Conservation (phyloP, 495 filamentous ascomycete genomes). For the Trichoderma parareesei region DNA sequence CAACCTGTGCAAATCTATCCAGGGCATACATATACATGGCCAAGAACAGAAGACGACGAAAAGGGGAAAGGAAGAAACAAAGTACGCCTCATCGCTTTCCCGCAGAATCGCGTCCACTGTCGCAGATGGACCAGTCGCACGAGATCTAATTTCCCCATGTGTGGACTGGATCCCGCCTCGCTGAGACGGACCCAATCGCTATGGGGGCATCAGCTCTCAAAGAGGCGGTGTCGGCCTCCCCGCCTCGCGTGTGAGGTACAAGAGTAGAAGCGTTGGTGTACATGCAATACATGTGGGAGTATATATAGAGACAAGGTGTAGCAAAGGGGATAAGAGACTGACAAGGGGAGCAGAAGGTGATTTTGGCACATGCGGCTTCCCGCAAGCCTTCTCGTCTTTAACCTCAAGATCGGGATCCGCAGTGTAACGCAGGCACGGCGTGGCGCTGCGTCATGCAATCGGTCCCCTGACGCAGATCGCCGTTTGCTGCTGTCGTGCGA, state of each 20-base stretch:
- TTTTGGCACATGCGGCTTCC: constrained; percentile 2
- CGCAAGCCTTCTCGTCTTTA: constrained; percentile 7
- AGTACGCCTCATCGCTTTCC: not conserved
- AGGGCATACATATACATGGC: not conserved
- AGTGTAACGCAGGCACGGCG: not conserved
- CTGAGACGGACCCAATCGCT: constrained; percentile 3
- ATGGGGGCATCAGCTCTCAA: not conserved
- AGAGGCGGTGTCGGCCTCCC: constrained; percentile 6
- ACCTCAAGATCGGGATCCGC: constrained; percentile 1
- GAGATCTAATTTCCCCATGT: constrained; percentile 6
- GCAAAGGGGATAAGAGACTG: not conserved
- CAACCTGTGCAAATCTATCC: not conserved
- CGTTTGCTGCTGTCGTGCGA: constrained; percentile 7
- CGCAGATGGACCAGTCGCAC: constrained; percentile 4
- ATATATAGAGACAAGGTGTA: not conserved
- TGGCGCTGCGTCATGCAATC: constrained; percentile 9
- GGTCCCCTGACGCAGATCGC: constrained; percentile 8
- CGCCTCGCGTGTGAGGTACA: constrained; percentile 5
- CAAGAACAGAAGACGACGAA: not conserved
- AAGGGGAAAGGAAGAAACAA: not conserved
- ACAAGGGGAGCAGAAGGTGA: too few species aligned
- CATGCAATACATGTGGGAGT: too few species aligned
- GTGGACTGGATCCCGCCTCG: not conserved
- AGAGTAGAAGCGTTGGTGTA: not conserved
- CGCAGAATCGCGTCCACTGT: constrained; percentile 4